Evolutionary conservation across 257 asterid genomes (phyloP).

Genomic region (Osmanthus fragrans): DNA sequence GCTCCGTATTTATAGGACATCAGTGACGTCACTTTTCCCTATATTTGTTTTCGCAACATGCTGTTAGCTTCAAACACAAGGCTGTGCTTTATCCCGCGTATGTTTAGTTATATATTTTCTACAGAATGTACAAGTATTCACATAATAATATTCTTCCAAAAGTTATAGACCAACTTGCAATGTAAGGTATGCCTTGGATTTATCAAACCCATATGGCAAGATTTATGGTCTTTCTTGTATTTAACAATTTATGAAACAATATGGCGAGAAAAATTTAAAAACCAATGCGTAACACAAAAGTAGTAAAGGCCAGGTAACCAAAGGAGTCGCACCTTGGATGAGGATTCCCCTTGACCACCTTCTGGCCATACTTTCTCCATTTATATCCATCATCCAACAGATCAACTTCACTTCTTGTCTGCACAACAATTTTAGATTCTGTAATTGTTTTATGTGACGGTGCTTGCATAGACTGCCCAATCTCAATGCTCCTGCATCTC

Average conservation of each 20-base stretch:
- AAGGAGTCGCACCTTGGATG: conserved; percentile 64
- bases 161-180: neutral
- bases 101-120: conserved; percentile 7
- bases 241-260: neutral
- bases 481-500: conserved; percentile 48
- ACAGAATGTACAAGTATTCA: neutral
- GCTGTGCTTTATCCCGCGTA: neutral
- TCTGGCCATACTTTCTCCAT: conserved; percentile 97
- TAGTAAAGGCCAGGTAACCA: conserved; percentile 11
- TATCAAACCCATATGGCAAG: neutral
- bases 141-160: neutral
- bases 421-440: conserved; percentile 87
- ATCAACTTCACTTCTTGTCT: conserved; percentile 93
- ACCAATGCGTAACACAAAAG: neutral
- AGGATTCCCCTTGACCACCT: conserved; percentile 87
- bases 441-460: conserved; percentile 68
- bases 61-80: neutral
- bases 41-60: too few species aligned
- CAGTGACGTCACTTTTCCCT: neutral
- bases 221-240: neutral
- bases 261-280: neutral
- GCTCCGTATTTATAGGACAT: neutral
- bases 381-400: conserved; percentile 83
- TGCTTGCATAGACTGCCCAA: conserved; percentile 36
- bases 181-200: neutral